Evolutionary conservation across 2,329 filamentous ascomycete species (phyloP).

Genomic region (Colletotrichum sp.): DNA sequence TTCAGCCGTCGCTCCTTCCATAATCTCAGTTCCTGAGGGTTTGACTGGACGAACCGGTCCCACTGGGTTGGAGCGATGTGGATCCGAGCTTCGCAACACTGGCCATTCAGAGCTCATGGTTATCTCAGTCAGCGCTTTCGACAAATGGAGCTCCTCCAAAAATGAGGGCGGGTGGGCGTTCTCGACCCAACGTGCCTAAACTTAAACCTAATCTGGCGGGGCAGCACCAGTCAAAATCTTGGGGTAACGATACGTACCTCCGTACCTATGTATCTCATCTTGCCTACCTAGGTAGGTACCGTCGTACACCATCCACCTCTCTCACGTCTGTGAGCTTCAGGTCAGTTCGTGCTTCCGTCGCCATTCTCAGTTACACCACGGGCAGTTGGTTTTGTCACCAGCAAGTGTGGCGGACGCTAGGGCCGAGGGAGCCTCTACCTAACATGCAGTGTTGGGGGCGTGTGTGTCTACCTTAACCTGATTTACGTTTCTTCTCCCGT

Average conservation of each 20-base stretch:
- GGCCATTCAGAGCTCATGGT: not conserved
- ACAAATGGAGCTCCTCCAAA: not conserved
- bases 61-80: not conserved
- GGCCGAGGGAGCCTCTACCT: not conserved
- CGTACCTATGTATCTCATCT: not conserved
- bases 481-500: not conserved
- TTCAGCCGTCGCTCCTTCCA: not conserved
- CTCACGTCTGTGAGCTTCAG: not conserved
- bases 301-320: not conserved
- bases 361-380: not conserved
- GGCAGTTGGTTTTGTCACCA: not conserved
- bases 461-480: not conserved
- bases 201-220: conserved; percentile 21
- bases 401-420: not conserved
- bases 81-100: not conserved
- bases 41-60: not conserved
- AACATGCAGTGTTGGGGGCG: not conserved
- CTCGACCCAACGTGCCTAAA: conserved; percentile 7
- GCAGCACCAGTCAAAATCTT: not conserved
- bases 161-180: not conserved
- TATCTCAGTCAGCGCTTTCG: not conserved
- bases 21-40: not conserved
- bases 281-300: not conserved
- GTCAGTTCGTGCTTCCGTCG: not conserved
- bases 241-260: not conserved